These are phyloP conservation scores for Lagerstroemia speciosa DNA, from an alignment of 345 rosid species.

Conservation along the genomic window DNA sequence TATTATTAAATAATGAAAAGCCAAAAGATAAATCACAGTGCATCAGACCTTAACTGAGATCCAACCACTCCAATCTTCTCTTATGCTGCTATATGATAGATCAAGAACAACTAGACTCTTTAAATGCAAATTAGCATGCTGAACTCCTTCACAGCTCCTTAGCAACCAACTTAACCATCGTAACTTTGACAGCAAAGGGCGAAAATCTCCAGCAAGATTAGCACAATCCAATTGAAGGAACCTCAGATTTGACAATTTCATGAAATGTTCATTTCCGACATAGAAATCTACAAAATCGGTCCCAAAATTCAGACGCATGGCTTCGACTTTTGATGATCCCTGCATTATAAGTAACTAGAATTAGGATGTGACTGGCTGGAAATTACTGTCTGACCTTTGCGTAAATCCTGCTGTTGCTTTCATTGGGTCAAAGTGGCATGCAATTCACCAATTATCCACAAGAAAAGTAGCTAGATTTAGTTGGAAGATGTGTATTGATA, in stretches of 20 bases:
- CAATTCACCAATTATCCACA: too few species aligned
- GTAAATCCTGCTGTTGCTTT: too few species aligned
- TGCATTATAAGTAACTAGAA: not conserved
- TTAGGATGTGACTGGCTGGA: not conserved
- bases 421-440: too few species aligned
- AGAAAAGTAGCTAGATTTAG: too few species aligned
- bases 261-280: not conserved
- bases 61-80: conserved; percentile 4
- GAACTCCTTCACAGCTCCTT: not conserved
- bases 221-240: not conserved
- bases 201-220: not conserved
- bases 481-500: not conserved
- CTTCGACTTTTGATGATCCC: not conserved
- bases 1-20: too few species aligned
- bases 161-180: not conserved
- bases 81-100: not conserved
- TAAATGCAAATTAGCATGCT: not conserved
- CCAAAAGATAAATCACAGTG: too few species aligned
- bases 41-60: not conserved
- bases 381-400: too few species aligned
- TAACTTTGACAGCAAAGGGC: not conserved
- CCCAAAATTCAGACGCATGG: not conserved
- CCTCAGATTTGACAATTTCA: not conserved
- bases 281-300: not conserved
- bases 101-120: not conserved